Evolutionary conservation across 2,329 filamentous ascomycete genomes (phyloP).

Genomic region (Sclerotinia sclerotiorum): DNA sequence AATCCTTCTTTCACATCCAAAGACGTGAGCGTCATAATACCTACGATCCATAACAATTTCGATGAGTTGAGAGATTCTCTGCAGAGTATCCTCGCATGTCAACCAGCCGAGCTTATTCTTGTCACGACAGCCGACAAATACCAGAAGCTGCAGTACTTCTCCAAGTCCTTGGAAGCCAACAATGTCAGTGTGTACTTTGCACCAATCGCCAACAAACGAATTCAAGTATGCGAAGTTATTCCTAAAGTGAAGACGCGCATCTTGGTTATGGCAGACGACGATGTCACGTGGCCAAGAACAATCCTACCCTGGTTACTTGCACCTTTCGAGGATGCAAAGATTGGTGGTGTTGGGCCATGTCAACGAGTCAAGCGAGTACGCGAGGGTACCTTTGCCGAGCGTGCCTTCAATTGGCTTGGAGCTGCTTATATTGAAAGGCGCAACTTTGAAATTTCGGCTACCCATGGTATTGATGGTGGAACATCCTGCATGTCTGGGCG

Average conservation of each 20-base stretch:
- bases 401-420: conserved; percentile 84
- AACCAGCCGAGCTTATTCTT: conserved; percentile 72
- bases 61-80: conserved; percentile 81
- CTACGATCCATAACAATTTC: conserved; percentile 84
- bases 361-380: conserved; percentile 74
- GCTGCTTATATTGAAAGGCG: conserved; percentile 89
- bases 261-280: conserved; percentile 92
- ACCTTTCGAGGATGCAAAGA: conserved; percentile 79
- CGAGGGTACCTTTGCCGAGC: conserved; percentile 57
- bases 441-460: conserved; percentile 96
- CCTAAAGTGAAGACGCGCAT: conserved; percentile 80
- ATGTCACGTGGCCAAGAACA: conserved; percentile 87
- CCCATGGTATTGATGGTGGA: conserved; percentile 90
- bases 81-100: conserved; percentile 69
- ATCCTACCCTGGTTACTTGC: conserved; percentile 90
- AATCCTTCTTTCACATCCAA: conserved; percentile 67
- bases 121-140: conserved; percentile 84
- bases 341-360: conserved; percentile 90
- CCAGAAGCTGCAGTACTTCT: conserved; percentile 65
- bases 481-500: conserved; percentile 96
- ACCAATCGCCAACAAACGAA: conserved; percentile 88
- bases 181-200: conserved; percentile 74
- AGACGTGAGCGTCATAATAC: conserved; percentile 92
- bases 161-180: conserved; percentile 56
- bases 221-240: conserved; percentile 89